phyloP scores from a whole-genome alignment of 1,139 yeast species.

The Yamadazyma buinensis region DNA sequence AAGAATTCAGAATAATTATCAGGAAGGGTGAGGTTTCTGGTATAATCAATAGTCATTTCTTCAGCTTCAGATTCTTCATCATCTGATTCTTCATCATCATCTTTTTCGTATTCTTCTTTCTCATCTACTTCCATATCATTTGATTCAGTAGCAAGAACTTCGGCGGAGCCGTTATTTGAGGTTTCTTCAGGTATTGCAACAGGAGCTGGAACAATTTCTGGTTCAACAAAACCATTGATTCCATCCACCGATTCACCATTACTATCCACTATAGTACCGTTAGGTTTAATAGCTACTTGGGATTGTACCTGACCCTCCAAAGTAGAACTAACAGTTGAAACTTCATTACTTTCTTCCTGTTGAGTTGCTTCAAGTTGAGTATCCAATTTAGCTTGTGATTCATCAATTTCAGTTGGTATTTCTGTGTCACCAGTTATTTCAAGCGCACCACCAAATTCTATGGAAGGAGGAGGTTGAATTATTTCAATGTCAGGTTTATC shows the following conservation, averaged over 20 bases:
- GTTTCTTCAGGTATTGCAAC: slow-evolving; percentile 1
- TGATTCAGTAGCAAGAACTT: slow-evolving; percentile 1
- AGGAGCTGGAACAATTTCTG: not conserved
- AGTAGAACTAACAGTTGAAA: no score
- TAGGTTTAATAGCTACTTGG: slow-evolving; percentile 4
- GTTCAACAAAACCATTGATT: not conserved
- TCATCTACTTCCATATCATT: slow-evolving; percentile 1
- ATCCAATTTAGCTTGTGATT: not conserved
- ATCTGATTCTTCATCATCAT: slow-evolving; percentile 1
- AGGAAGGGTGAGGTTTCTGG: slow-evolving; percentile 16
- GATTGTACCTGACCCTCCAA: slow-evolving; percentile 2
- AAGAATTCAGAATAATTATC: slow-evolving; percentile 16
- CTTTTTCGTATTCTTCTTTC: not conserved
- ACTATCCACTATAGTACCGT: slow-evolving; percentile 5
- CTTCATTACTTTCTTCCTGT: not conserved
- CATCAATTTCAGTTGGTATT: not conserved
- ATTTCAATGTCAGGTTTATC: not conserved
- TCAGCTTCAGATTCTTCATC: slow-evolving; percentile 23
- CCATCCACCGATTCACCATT: not conserved
- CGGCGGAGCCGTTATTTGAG: no score
- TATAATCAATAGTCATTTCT: slow-evolving; percentile 16
- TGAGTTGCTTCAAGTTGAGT: not conserved
- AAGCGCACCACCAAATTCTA: slow-evolving; percentile 1
- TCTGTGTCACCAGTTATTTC: not conserved
- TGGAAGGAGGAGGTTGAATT: no score